Conservation (phyloP, 164 flowering plant species). For the Chimonanthus praecox region DNA sequence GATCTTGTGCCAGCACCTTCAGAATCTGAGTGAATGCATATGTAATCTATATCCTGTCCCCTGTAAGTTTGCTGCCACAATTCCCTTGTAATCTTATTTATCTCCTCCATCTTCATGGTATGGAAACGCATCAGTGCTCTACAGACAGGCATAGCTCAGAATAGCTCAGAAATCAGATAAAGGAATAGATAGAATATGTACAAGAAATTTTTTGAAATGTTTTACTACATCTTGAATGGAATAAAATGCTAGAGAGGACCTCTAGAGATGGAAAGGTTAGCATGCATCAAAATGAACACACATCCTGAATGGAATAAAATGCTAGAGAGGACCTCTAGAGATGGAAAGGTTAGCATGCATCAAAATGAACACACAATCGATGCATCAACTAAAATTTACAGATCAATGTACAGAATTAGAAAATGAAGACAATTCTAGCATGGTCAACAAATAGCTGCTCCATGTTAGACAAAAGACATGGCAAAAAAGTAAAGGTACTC, state of each 20-base stretch:
- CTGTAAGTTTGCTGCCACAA: constrained; percentile 99
- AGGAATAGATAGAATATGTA: background rate
- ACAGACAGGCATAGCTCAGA: constrained; percentile 4
- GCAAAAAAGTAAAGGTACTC: constrained; percentile 18
- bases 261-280: background rate
- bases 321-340: background rate
- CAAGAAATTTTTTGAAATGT: too few species aligned
- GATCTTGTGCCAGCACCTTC: constrained; percentile 97
- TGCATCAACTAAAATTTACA: too few species aligned
- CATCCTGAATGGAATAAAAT: background rate
- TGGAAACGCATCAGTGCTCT: constrained; percentile 99
- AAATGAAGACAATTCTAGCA: background rate
- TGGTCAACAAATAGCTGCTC: too few species aligned
- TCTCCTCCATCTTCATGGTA: constrained; percentile 99
- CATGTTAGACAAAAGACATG: background rate
- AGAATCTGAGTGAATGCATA: constrained; percentile 93
- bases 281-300: too few species aligned
- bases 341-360: background rate
- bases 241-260: background rate
- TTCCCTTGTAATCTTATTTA: constrained; percentile 89
- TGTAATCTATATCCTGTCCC: constrained; percentile 96
- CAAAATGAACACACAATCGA: background rate
- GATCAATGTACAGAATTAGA: too few species aligned
- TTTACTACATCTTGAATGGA: background rate
- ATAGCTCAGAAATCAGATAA: too few species aligned